Evolutionary conservation across 1,284 basidiomycete species (phyloP).

Genomic region (Thecaphora thlaspeos): DNA sequence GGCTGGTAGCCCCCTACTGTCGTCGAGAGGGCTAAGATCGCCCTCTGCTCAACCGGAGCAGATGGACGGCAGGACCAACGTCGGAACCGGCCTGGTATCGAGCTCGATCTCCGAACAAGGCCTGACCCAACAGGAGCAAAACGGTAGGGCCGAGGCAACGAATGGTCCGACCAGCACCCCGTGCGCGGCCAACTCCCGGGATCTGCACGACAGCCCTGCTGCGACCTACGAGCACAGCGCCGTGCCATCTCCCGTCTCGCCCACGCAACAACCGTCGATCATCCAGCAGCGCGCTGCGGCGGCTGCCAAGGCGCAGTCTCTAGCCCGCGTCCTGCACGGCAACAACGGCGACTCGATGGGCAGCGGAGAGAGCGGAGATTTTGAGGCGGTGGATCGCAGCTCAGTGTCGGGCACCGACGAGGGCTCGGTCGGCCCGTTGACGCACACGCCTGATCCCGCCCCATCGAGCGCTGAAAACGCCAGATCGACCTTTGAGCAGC

Average conservation of each 20-base stretch:
- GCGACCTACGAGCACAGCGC: constrained; percentile 28
- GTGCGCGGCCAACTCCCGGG: too few relatives aligned
- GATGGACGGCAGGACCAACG: too few relatives aligned
- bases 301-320: constrained; percentile 33
- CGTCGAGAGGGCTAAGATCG: constrained; percentile 4
- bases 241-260: constrained; percentile 14
- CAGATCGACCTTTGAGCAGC: background rate
- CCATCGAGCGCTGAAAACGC: too few relatives aligned
- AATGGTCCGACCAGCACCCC: too few relatives aligned
- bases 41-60: constrained; percentile 8
- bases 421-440: background rate
- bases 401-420: constrained; percentile 35
- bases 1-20: constrained; percentile 25
- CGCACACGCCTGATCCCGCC: background rate
- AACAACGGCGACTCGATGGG: constrained; percentile 12
- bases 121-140: too few relatives aligned
- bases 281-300: constrained; percentile 50
- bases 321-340: constrained; percentile 8
- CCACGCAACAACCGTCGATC: constrained; percentile 36
- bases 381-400: constrained; percentile 35
- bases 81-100: too few relatives aligned
- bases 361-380: constrained; percentile 27
- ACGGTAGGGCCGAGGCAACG: too few relatives aligned
- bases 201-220: constrained; percentile 17
- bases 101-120: too few relatives aligned